A percentile compares a stretch with the other conserved stretches of the same genome.
Conservation (phyloP, 495 filamentous ascomycete species). For the Penicillium subrubescens region DNA sequence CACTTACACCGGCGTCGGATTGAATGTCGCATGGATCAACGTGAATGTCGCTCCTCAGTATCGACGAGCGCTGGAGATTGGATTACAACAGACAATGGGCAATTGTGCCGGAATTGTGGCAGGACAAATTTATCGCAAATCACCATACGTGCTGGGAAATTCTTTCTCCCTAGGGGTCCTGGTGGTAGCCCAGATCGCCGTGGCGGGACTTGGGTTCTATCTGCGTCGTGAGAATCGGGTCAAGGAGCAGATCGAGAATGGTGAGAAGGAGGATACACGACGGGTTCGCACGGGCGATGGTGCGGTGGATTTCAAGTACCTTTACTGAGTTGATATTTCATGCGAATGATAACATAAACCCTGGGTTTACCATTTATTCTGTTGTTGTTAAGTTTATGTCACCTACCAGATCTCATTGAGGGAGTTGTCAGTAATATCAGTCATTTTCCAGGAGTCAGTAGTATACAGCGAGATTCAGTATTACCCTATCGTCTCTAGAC, state of each 20-base stretch:
- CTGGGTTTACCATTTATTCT: neutral
- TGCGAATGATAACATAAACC: neutral
- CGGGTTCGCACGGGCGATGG: slow-evolving; percentile 49
- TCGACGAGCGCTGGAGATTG: slow-evolving; percentile 55
- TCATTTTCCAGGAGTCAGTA: too few relatives aligned
- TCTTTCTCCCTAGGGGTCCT: slow-evolving; percentile 49
- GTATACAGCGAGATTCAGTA: too few relatives aligned
- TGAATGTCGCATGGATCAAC: slow-evolving; percentile 59
- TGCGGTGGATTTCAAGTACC: slow-evolving; percentile 52
- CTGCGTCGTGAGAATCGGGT: slow-evolving; percentile 39
- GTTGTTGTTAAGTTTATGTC: too few relatives aligned
- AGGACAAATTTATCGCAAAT: slow-evolving; percentile 52
- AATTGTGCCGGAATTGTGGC: slow-evolving; percentile 59
- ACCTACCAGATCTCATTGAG: too few relatives aligned
- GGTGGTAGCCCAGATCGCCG: slow-evolving; percentile 39
- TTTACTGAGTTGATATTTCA: slow-evolving; percentile 31
- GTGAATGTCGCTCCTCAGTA: slow-evolving; percentile 61
- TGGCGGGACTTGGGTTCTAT: slow-evolving; percentile 43
- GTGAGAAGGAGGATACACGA: slow-evolving; percentile 45
- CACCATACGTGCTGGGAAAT: slow-evolving; percentile 55
- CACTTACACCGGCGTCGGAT: slow-evolving; percentile 50
- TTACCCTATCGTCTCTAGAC: too few relatives aligned
- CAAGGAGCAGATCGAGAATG: slow-evolving; percentile 45
- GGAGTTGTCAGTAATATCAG: too few relatives aligned
- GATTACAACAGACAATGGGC: slow-evolving; percentile 59